Evolutionary conservation across 345 rosid species (phyloP).

Genomic region (Combretum micranthum): DNA sequence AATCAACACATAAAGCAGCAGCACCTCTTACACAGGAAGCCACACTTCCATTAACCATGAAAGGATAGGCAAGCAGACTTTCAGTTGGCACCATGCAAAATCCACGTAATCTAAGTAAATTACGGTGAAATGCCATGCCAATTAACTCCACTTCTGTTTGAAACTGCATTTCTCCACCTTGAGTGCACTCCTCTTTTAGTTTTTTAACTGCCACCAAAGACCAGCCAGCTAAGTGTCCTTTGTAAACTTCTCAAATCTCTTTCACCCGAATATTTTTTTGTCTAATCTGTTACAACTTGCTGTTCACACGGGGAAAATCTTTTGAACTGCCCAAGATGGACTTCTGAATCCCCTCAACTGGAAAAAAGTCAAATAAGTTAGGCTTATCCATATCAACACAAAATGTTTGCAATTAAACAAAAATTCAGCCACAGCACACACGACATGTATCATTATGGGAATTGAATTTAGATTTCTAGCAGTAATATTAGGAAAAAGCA

Average conservation of each 20-base stretch:
- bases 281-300: constrained; percentile 79
- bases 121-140: constrained; percentile 91
- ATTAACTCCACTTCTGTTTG: constrained; percentile 94
- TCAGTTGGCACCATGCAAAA: constrained; percentile 97
- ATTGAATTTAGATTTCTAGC: too few relatives aligned
- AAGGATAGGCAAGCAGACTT: constrained; percentile 84
- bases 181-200: constrained; percentile 80
- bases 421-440: too few relatives aligned
- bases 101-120: constrained; percentile 76
- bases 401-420: too few relatives aligned
- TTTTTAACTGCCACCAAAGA: constrained; percentile 77
- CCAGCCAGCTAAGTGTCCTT: constrained; percentile 78
- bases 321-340: constrained; percentile 85
- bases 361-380: constrained; percentile 8
- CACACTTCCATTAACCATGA: constrained; percentile 86
- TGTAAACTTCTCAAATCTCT: constrained; percentile 92
- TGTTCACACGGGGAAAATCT: constrained; percentile 82
- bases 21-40: constrained; percentile 93
- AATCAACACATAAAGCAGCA: constrained; percentile 1
- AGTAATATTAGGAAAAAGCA: too few relatives aligned
- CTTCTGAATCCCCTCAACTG: constrained; percentile 97
- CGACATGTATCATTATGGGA: too few relatives aligned
- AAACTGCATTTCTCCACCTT: constrained; percentile 83
- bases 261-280: constrained; percentile 58
- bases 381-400: too few relatives aligned